Evolutionary conservation across 768 basidiomycete species (phyloP).

Genomic region (Lactifluus subvellereus): DNA sequence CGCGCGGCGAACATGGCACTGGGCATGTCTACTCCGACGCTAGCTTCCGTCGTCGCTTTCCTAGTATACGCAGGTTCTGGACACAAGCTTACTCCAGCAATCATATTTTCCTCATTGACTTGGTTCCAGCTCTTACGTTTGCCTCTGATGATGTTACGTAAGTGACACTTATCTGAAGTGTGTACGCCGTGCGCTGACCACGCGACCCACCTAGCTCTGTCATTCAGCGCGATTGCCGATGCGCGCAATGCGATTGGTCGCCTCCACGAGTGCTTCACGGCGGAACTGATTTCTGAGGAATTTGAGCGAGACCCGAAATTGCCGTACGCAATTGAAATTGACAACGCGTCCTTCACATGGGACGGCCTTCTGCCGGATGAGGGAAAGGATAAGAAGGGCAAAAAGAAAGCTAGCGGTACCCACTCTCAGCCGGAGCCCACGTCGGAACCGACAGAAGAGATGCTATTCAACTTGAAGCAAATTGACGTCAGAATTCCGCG

Average conservation of each 20-base stretch:
- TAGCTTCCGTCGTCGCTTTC: slow-evolving; percentile 75
- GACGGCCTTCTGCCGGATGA: slow-evolving; percentile 63
- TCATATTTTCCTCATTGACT: slow-evolving; percentile 79
- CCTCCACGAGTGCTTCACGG: slow-evolving; percentile 75
- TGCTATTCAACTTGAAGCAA: slow-evolving; percentile 58
- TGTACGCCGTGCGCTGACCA: neutral
- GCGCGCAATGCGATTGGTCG: slow-evolving; percentile 76
- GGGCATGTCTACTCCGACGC: slow-evolving; percentile 62
- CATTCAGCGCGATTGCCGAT: slow-evolving; percentile 77
- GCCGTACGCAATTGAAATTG: slow-evolving; percentile 59
- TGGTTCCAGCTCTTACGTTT: slow-evolving; percentile 79
- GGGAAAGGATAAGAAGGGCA: slow-evolving; percentile 26
- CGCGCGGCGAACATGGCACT: slow-evolving; percentile 64
- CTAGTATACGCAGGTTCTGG: slow-evolving; percentile 72
- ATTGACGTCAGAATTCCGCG: slow-evolving; percentile 64
- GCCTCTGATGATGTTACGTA: slow-evolving; percentile 69
- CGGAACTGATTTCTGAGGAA: slow-evolving; percentile 64
- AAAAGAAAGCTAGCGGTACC: slow-evolving; percentile 11
- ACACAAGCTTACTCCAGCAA: slow-evolving; percentile 59
- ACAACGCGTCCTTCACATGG: slow-evolving; percentile 79
- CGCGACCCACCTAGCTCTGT: slow-evolving; percentile 42
- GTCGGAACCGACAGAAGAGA: slow-evolving; percentile 29
- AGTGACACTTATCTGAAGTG: slow-evolving; percentile 13
- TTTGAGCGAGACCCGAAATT: slow-evolving; percentile 49
- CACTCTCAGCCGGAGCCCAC: slow-evolving; percentile 6